These are phyloP conservation scores for Leccinum insolens DNA, from an alignment of 1,284 basidiomycete genomes.

Conservation along the genomic window DNA sequence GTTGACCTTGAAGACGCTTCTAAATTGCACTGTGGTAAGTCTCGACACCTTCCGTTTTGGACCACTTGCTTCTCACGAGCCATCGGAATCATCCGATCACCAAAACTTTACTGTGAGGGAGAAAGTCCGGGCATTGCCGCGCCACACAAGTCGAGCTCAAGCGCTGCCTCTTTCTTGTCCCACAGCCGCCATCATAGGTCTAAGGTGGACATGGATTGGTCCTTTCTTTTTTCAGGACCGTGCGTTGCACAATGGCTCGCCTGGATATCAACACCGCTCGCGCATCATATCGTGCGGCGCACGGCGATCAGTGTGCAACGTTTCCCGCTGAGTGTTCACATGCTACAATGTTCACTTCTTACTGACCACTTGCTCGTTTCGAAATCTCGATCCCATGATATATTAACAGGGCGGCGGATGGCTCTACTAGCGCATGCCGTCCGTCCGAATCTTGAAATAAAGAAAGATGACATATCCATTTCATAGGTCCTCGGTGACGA, in stretches of 20 bases:
- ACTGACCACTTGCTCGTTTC: neutral
- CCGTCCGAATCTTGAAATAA: neutral
- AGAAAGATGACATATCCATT: neutral
- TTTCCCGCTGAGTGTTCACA: neutral
- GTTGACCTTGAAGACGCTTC: no score
- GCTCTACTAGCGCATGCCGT: neutral
- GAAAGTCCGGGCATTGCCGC: neutral
- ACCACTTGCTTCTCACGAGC: no score
- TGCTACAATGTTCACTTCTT: neutral
- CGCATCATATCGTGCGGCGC: neutral
- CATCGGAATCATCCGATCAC: no score
- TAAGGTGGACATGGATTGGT: neutral
- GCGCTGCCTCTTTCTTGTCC: no score
- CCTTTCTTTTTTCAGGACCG: neutral
- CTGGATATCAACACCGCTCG: neutral
- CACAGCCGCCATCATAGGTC: neutral
- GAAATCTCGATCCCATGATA: neutral
- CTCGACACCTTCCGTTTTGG: no score
- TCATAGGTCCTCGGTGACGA: neutral
- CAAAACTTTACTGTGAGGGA: no score
- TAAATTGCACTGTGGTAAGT: no score
- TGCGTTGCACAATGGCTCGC: neutral
- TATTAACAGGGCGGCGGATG: neutral
- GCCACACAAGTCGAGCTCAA: neutral
- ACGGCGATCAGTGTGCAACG: neutral